Conservation (phyloP, 1,139 yeast genomes). For the Yamadazyma mexicana region DNA sequence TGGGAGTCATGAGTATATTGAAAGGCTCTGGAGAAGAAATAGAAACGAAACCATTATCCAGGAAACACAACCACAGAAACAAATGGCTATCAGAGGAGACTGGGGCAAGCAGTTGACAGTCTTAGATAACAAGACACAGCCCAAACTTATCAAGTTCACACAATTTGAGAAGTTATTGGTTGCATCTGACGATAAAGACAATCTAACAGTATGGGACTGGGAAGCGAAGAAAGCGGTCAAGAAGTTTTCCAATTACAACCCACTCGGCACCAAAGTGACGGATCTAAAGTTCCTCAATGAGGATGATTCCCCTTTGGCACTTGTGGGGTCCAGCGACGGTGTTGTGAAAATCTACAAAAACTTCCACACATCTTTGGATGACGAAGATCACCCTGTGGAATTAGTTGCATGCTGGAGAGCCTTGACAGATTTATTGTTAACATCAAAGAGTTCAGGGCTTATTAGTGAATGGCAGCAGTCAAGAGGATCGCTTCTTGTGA, state of each 20-base stretch:
- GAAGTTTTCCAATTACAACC: conserved; percentile 80
- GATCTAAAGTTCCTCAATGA: conserved; percentile 86
- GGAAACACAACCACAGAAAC: conserved; percentile 88
- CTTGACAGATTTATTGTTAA: conserved; percentile 74
- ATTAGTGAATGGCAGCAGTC: conserved; percentile 97
- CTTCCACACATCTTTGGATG: conserved; percentile 52
- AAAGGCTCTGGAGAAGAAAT: conserved; percentile 84
- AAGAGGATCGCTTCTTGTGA: conserved; percentile 84
- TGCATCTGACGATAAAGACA: conserved; percentile 83
- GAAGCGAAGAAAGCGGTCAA: conserved; percentile 53
- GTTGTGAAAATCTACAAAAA: conserved; percentile 82
- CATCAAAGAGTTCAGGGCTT: conserved; percentile 82
- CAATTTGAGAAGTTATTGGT: conserved; percentile 88
- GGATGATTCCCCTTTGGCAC: conserved; percentile 81
- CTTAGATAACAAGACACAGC: conserved; percentile 76
- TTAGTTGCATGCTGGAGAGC: conserved; percentile 93
- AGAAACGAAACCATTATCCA: conserved; percentile 85
- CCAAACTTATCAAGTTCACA: conserved; percentile 74
- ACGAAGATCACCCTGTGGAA: conserved; percentile 41
- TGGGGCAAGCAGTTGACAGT: conserved; percentile 72
- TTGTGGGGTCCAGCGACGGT: conserved; percentile 94
- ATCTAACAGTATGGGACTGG: conserved; percentile 91
- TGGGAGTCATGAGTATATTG: conserved; percentile 83
- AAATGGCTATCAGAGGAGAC: conserved; percentile 76
- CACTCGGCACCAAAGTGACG: conserved; percentile 84